Evolutionary conservation across 441 rosid species (phyloP).

Genomic region (Erodium trifolium): DNA sequence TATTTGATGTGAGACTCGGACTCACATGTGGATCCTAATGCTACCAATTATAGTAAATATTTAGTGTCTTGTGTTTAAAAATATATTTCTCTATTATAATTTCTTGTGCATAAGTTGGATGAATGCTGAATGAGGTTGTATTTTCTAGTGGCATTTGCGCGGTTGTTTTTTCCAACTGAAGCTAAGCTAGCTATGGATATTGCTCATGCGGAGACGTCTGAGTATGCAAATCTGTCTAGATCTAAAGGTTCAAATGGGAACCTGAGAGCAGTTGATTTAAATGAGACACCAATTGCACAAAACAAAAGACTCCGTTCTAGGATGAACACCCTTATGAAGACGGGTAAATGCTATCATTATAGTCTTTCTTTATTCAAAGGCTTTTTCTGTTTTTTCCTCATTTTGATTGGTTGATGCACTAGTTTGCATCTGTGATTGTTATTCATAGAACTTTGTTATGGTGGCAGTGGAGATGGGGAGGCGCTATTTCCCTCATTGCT

Average conservation of each 20-base stretch:
- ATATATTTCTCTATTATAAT: not conserved
- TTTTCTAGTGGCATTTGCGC: conserved; percentile 68
- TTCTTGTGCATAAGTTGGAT: not conserved
- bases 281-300: conserved; percentile 71
- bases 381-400: not conserved
- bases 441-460: not conserved
- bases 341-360: conserved; percentile 41
- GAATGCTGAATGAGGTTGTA: not conserved
- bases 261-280: conserved; percentile 72
- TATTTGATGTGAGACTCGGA: too few species aligned
- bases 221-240: conserved; percentile 51
- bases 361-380: conserved; percentile 11
- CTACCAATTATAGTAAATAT: too few species aligned
- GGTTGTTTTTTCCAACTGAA: conserved; percentile 75
- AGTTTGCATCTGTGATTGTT: not conserved
- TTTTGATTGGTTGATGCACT: not conserved
- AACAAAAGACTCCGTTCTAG: conserved; percentile 58
- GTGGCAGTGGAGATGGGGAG: conserved; percentile 76
- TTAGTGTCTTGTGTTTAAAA: too few species aligned
- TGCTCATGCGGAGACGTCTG: conserved; percentile 59
- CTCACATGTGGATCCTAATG: too few species aligned
- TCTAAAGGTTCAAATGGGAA: conserved; percentile 52
- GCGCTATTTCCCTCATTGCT: conserved; percentile 51
- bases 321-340: conserved; percentile 79
- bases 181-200: conserved; percentile 88